Evolutionary conservation across 2,329 filamentous ascomycete species (phyloP), one percentile per base, ranked within the genome.

Genomic region (Fusarium scirpi): DNA sequence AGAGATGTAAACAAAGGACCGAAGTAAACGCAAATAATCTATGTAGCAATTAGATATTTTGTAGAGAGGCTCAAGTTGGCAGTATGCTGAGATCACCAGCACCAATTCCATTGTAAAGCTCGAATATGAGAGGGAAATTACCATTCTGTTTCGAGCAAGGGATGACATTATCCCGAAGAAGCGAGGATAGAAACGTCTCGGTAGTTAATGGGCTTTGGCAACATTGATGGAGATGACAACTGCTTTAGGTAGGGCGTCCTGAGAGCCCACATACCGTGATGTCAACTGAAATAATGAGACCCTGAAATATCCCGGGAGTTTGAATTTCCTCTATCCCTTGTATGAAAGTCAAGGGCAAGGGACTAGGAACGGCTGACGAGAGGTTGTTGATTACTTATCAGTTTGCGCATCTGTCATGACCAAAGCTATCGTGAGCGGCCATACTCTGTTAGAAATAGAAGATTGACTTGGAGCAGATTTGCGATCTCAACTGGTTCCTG

Each of bases 1-100:
- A 38, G 41, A 62, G 49, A 55, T 43, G 30, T 27, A 56, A 59
- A 40, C 22, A 62, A 69, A 71, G 55, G 64, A 56, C 60, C 67
- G 63, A 66, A 61, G 57, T 24, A 34, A 48, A 45, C 22, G 48
- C 18, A 41, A 34, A 44, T 13, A 46, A 20, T 40, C n/a, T 62
- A 22, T 45, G 22, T 62, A 15, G 16, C 24, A 30, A 38, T 12
- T 25, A n/a, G 32, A n/a, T 11, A 27, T 48, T 16, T 47, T 44
- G 30, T 16, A 25, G 47, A 24, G 16, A 54, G 3, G 25, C 8
- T 15, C n/a, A 29, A 53, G 46, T 16, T 12, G 20, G 15, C 11
- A 15, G 6, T 41, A 15, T 20, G 24, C 6, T n/a, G 18, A n/a
- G 34, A 38, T 38, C 18, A 38, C 18, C 38, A 52, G 40, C 34